Percentiles rank a stretch among this genome's conserved stretches.
Conservation (phyloP, 768 basidiomycete species). For the Mrakia frigida region DNA sequence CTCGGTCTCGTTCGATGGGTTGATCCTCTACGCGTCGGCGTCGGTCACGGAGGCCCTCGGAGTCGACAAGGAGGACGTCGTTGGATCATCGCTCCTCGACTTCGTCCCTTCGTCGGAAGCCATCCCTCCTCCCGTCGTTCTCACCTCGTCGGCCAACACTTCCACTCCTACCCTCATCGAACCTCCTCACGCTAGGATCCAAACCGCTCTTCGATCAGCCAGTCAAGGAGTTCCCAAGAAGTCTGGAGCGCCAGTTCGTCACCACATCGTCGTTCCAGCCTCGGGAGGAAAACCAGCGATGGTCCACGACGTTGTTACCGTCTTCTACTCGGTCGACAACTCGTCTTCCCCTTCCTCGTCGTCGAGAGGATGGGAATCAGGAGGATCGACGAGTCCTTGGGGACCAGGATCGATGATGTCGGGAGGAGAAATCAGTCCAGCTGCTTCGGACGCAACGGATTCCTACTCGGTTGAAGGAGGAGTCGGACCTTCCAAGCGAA, state of each 20-base stretch:
- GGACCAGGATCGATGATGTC: background rate
- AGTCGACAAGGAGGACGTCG: conserved; percentile 33
- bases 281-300: conserved; percentile 36
- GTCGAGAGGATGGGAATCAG: conserved; percentile 6
- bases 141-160: background rate
- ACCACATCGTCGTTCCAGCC: conserved; percentile 38
- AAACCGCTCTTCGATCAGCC: conserved; percentile 12
- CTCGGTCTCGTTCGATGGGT: conserved; percentile 46
- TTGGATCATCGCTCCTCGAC: conserved; percentile 19
- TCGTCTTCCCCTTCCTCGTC: background rate
- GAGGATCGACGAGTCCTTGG: background rate
- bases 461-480: conserved; percentile 30
- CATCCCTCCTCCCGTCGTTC: background rate
- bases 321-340: conserved; percentile 38
- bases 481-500: conserved; percentile 31
- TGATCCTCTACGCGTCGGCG: conserved; percentile 46
- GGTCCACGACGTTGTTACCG: conserved; percentile 43
- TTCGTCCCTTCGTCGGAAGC: conserved; percentile 19
- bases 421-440: conserved; percentile 17
- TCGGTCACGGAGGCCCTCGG: conserved; percentile 44
- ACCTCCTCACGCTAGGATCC: conserved; percentile 7
- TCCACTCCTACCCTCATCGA: conserved; percentile 4
- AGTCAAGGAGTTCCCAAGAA: conserved; percentile 21
- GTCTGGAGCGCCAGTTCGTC: conserved; percentile 39
- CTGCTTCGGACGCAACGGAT: conserved; percentile 32